A percentile compares a stretch with the other conserved stretches of the same genome.
phyloP scores from a whole-genome alignment of 345 rosid genomes.

The Corymbia maculata region DNA sequence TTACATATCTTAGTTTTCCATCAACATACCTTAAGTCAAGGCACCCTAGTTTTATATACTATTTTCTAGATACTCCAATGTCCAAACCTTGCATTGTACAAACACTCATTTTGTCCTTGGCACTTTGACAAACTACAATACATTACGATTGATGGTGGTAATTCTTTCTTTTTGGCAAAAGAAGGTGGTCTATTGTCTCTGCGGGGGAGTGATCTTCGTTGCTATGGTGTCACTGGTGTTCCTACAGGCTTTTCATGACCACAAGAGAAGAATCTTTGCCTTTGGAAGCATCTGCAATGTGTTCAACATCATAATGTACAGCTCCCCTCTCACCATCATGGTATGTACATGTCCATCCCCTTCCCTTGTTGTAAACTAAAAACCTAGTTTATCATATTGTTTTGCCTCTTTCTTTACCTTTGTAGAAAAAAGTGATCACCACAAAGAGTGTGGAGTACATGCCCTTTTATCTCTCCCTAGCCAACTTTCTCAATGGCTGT shows the following conservation, averaged over 20 bases:
- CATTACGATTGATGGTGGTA: neutral
- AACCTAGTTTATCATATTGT: neutral
- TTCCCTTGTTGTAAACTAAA: neutral
- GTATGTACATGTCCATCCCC: neutral
- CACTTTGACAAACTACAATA: neutral
- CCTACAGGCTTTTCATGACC: slow-evolving; percentile 2
- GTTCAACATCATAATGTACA: slow-evolving; percentile 33
- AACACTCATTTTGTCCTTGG: neutral
- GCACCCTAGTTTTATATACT: neutral
- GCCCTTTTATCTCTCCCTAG: slow-evolving; percentile 34
- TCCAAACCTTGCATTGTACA: neutral
- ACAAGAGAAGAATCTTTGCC: neutral
- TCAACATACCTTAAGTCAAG: neutral
- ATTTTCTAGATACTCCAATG: neutral
- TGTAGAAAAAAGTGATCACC: slow-evolving; percentile 27
- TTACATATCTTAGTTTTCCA: neutral
- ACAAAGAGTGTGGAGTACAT: slow-evolving; percentile 49
- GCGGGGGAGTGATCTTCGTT: slow-evolving; percentile 1
- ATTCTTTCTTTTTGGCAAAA: slow-evolving; percentile 6
- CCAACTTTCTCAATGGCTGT: slow-evolving; percentile 22
- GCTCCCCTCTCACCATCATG: slow-evolving; percentile 24
- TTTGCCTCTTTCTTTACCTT: neutral
- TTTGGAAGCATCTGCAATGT: slow-evolving; percentile 21
- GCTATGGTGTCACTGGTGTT: neutral
- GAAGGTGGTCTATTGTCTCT: slow-evolving; percentile 6